phyloP scores from a whole-genome alignment of 352 stramenopile species.

The Phytopythium sindhum region DNA sequence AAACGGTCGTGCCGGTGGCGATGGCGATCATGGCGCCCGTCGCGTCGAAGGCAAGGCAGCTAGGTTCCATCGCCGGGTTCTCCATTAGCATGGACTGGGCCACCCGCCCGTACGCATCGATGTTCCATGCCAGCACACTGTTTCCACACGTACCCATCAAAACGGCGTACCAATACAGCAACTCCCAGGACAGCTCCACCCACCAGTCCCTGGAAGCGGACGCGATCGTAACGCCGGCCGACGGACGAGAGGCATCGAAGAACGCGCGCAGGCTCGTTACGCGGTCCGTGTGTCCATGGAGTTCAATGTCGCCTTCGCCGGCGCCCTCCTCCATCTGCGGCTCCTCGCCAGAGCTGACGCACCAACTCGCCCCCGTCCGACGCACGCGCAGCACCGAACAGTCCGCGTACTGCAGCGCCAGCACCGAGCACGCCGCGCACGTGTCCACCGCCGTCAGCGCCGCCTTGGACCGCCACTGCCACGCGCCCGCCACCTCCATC shows the following conservation, averaged over 20 bases:
- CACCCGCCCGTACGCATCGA: conserved; percentile 25
- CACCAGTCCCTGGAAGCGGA: conserved; percentile 71
- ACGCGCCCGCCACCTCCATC: conserved; percentile 39
- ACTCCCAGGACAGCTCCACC: neutral
- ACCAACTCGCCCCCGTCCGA: conserved; percentile 15
- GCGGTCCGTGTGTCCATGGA: conserved; percentile 45
- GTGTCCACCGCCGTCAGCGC: conserved; percentile 33
- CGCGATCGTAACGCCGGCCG: conserved; percentile 26
- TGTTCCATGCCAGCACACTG: conserved; percentile 65
- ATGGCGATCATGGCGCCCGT: conserved; percentile 61
- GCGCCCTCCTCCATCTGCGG: conserved; percentile 18
- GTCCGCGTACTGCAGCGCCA: conserved; percentile 51
- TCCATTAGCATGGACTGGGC: conserved; percentile 40
- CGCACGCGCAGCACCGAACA: conserved; percentile 45
- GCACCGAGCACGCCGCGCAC: conserved; percentile 30
- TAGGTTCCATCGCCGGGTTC: conserved; percentile 34
- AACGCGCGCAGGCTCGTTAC: conserved; percentile 38
- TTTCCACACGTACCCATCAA: conserved; percentile 3
- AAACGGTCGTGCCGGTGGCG: conserved; percentile 41
- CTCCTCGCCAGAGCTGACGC: conserved; percentile 8
- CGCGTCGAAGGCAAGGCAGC: conserved; percentile 57
- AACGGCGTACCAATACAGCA: neutral
- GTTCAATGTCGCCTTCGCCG: conserved; percentile 32
- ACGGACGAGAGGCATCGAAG: conserved; percentile 7
- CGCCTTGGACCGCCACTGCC: conserved; percentile 45